Evolutionary conservation across 83 land plant genomes (phyloP).

Genomic region (Picea abies): DNA sequence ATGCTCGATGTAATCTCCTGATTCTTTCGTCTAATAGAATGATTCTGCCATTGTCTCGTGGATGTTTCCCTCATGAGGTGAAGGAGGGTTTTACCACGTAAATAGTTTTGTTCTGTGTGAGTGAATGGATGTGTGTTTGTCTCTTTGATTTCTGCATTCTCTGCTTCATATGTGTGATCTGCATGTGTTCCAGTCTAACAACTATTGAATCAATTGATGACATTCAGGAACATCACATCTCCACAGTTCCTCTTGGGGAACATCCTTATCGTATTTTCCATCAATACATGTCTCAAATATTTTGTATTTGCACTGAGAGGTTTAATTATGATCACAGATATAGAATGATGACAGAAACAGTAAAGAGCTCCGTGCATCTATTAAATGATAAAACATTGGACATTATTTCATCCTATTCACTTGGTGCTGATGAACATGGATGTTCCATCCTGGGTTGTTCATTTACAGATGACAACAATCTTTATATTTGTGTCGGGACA

Average conservation of each 20-base stretch:
- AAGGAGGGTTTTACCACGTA: too few species aligned
- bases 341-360: conserved; percentile 73
- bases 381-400: conserved; percentile 98
- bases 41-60: too few species aligned
- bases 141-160: too few species aligned
- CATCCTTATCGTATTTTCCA: conserved; percentile 95
- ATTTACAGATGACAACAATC: conserved; percentile 85
- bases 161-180: too few species aligned
- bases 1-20: too few species aligned
- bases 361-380: conserved; percentile 67
- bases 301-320: conserved; percentile 82
- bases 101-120: too few species aligned
- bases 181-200: too few species aligned
- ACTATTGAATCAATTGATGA: conserved; percentile 89
- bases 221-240: conserved; percentile 97
- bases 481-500: conserved; percentile 95
- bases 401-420: conserved; percentile 64
- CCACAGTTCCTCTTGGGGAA: conserved; percentile 92
- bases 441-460: conserved; percentile 97
- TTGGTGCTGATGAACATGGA: conserved; percentile 88
- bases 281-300: conserved; percentile 89
- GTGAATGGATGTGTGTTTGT: too few species aligned
- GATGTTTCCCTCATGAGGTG: too few species aligned
- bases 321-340: conserved; percentile 38
- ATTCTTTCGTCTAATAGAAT: too few species aligned